Evolutionary conservation across 2,329 filamentous ascomycete species (phyloP).

Genomic region (Cladosporium sp.): DNA sequence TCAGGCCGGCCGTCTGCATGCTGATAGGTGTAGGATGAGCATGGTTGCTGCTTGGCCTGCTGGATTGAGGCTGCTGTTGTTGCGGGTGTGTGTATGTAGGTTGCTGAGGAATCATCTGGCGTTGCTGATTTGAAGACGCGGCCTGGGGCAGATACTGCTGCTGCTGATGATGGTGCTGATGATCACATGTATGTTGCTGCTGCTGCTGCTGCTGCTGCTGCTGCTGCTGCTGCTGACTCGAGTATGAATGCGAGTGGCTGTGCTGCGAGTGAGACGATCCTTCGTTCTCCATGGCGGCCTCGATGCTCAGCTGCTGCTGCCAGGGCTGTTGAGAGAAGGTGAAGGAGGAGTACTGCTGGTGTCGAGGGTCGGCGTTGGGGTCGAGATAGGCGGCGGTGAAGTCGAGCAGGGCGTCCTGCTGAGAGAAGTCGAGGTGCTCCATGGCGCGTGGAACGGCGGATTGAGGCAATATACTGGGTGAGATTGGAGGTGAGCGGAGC

Average conservation of each 20-base stretch:
- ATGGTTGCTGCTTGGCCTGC: constrained; percentile 29
- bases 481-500: constrained; percentile 7
- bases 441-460: constrained; percentile 27
- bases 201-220: constrained; percentile 13
- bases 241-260: constrained; percentile 21
- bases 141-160: constrained; percentile 15
- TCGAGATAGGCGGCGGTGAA: constrained; percentile 37
- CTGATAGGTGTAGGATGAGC: constrained; percentile 24
- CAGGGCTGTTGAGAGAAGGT: constrained; percentile 14
- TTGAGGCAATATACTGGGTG: constrained; percentile 9
- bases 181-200: constrained; percentile 5
- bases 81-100: constrained; percentile 15
- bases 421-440: constrained; percentile 40
- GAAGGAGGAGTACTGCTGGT: constrained; percentile 27
- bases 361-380: constrained; percentile 29
- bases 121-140: constrained; percentile 21
- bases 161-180: constrained; percentile 21
- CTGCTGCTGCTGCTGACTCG: constrained; percentile 14
- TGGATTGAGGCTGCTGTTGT: constrained; percentile 19
- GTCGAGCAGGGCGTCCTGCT: constrained; percentile 37
- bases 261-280: constrained; percentile 20
- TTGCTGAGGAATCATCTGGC: constrained; percentile 19
- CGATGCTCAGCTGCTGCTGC: constrained; percentile 20
- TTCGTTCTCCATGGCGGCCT: constrained; percentile 23
- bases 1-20: constrained; percentile 28